Base-by-base conservation (phyloP, 2,329 filamentous ascomycete genomes). In the Clarireedia hainanense region DNA sequence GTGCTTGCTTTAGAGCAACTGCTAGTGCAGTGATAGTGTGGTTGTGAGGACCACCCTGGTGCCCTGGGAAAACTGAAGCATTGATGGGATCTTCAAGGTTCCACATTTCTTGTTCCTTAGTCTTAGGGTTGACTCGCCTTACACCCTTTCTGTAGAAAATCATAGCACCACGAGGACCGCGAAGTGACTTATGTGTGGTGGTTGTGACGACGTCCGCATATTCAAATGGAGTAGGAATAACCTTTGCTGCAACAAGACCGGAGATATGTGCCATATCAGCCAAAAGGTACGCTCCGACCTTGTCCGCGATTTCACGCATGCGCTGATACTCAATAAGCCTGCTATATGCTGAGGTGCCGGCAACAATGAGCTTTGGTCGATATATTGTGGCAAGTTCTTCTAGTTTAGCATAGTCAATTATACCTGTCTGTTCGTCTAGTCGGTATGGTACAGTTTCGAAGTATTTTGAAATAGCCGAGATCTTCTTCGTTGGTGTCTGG, bases 201-300 rank as follows among this genome's bases (percentile, higher is more conserved):
- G 94, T 99, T 48, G 94, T 99, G 62, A 99, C 94, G 58, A 99
- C 86, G 71, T 99, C 94, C 62, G 91, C 88, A 72, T 88, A 86
- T 62, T 82, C 81, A 74, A 97, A 99, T 50, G 94, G 94, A 58
- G 88, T 87, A 45, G 91, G 90, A 63, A 96, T 84, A 55, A 96
- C 91, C 68, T 91, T 91, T 64, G 90, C 92, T 45, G 94, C 91
- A 51, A 99, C 84, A 60, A 99, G 78, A 63, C 94, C 94, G 9
- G 92, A 97, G 64, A 99, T 95, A 70, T 99, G 94, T 52, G 94
- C 94, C 84, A 99, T 96, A 69, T 99, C 94, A 65, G 90, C 89
- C 59, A 99, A 77, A 57, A 99, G 80, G 74, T 97, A 99, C 68
- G 90, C 90, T 66, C 91, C 90, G 56, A 90, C 81, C 75, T 95